Evolutionary conservation across 192 early-diverging fungal species (phyloP).

Genomic region (Podila minutissima): DNA sequence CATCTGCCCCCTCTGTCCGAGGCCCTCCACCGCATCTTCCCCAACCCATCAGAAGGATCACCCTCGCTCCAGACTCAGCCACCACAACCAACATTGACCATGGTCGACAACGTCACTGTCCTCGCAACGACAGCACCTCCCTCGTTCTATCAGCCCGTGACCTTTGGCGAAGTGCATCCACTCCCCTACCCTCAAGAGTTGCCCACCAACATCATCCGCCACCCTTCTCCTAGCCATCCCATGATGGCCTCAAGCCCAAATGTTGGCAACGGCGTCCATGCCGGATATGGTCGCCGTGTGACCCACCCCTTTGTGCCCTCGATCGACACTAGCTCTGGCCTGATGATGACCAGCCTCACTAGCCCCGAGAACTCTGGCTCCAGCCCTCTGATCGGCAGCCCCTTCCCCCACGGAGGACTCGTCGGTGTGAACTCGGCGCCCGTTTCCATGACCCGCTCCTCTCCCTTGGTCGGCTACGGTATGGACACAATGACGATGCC

Average conservation of each 20-base stretch:
- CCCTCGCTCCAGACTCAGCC: slow-evolving; percentile 1
- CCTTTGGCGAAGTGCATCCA: background rate
- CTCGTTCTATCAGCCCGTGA: background rate
- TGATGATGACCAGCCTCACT: slow-evolving; percentile 31
- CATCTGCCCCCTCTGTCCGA: slow-evolving; percentile 41
- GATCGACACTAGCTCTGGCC: slow-evolving; percentile 38
- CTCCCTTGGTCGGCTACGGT: slow-evolving; percentile 34
- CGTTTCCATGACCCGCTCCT: slow-evolving; percentile 30
- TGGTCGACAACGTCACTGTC: background rate
- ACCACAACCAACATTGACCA: background rate
- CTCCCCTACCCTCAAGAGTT: slow-evolving; percentile 22
- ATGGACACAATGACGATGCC: slow-evolving; percentile 43
- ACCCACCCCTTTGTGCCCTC: slow-evolving; percentile 50
- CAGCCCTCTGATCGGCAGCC: slow-evolving; percentile 35
- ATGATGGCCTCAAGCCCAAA: slow-evolving; percentile 25
- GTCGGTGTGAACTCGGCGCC: slow-evolving; percentile 19
- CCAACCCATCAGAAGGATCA: slow-evolving; percentile 1
- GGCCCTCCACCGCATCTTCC: slow-evolving; percentile 28
- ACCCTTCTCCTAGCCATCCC: slow-evolving; percentile 1
- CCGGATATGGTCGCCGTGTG: slow-evolving; percentile 28
- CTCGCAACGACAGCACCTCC: background rate
- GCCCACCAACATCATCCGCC: slow-evolving; percentile 7
- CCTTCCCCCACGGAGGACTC: slow-evolving; percentile 23
- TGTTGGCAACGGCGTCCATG: background rate
- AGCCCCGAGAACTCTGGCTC: slow-evolving; percentile 45